Percentiles rank a stretch among this genome's conserved stretches.
phyloP scores from a whole-genome alignment of 1,139 yeast species.

The Suhomyces kunorum region DNA sequence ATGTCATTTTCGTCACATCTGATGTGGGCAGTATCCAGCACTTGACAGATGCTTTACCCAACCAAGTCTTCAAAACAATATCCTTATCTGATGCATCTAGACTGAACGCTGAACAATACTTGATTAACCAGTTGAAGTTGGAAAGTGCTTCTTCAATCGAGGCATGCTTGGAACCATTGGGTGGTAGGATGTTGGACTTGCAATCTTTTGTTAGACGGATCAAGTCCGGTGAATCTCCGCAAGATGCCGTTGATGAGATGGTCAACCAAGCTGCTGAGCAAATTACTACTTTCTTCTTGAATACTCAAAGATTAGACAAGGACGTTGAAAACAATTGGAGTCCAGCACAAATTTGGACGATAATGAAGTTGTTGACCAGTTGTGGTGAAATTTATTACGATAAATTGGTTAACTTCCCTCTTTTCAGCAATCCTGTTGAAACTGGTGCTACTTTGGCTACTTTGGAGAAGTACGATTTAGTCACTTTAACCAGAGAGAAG shows the following conservation, averaged over 20 bases:
- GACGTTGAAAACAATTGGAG: conserved; percentile 52
- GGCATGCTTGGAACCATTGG: conserved; percentile 68
- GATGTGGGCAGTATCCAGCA: conserved; percentile 77
- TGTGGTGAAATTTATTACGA: conserved; percentile 48
- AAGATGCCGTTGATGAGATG: conserved; percentile 76
- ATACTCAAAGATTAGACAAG: conserved; percentile 32
- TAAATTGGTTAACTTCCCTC: conserved; percentile 57
- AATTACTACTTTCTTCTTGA: conserved; percentile 76
- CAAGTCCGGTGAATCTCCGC: conserved; percentile 81
- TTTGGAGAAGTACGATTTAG: conserved; percentile 77
- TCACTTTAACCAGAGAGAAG: conserved; percentile 66
- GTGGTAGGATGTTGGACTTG: conserved; percentile 92
- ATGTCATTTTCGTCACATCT: conserved; percentile 82
- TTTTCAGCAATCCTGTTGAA: conserved; percentile 63
- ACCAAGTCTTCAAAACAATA: conserved; percentile 77
- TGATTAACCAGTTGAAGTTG: conserved; percentile 54
- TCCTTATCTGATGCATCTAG: conserved; percentile 80
- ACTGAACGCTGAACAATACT: conserved; percentile 69
- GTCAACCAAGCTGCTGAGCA: conserved; percentile 84
- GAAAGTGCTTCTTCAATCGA: conserved; percentile 44
- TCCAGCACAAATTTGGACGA: conserved; percentile 85
- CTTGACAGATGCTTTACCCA: conserved; percentile 73
- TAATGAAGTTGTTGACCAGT: conserved; percentile 64
- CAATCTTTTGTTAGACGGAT: conserved; percentile 89
- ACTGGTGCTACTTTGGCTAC: conserved; percentile 56